These are phyloP conservation scores for Geotrichum cucujoidarum DNA, from an alignment of 1,139 yeast genomes.

Conservation along the genomic window DNA sequence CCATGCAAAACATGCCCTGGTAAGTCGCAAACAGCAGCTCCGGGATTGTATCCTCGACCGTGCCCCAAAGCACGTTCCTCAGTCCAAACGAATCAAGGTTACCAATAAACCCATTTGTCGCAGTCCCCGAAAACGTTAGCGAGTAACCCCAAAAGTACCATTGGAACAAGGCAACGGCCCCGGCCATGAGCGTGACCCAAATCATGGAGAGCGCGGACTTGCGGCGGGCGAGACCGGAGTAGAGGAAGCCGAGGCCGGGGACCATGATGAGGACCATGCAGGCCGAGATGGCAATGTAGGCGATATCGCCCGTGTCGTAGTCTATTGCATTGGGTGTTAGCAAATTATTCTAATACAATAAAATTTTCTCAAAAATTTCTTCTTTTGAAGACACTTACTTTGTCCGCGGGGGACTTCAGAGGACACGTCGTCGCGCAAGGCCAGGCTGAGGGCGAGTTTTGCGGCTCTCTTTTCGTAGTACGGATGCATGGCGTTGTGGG, in stretches of 20 bases:
- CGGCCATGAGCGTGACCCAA: constrained; percentile 73
- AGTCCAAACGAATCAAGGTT: constrained; percentile 78
- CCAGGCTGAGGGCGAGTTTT: neutral
- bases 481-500: constrained; percentile 1
- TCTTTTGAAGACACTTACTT: constrained; percentile 5
- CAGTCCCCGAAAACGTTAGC: constrained; percentile 71
- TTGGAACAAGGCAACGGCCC: constrained; percentile 75
- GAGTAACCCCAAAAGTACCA: constrained; percentile 99
- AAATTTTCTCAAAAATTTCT: too few relatives aligned
- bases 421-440: neutral
- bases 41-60: constrained; percentile 53
- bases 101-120: constrained; percentile 81
- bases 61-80: constrained; percentile 58
- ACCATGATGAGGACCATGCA: constrained; percentile 87
- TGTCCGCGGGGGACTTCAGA: constrained; percentile 5
- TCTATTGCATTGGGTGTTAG: constrained; percentile 7
- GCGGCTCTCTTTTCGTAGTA: constrained; percentile 2
- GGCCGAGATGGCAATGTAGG: constrained; percentile 49
- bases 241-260: constrained; percentile 89
- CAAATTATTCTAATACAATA: neutral
- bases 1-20: constrained; percentile 88
- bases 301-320: constrained; percentile 50
- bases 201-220: constrained; percentile 87
- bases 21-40: constrained; percentile 79
- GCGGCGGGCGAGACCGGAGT: constrained; percentile 88